Percentiles rank a stretch among this genome's conserved stretches.
These are phyloP conservation scores for Plasmodium blacklocki DNA, from an alignment of 169 alveolate species.

Conservation along the genomic window DNA sequence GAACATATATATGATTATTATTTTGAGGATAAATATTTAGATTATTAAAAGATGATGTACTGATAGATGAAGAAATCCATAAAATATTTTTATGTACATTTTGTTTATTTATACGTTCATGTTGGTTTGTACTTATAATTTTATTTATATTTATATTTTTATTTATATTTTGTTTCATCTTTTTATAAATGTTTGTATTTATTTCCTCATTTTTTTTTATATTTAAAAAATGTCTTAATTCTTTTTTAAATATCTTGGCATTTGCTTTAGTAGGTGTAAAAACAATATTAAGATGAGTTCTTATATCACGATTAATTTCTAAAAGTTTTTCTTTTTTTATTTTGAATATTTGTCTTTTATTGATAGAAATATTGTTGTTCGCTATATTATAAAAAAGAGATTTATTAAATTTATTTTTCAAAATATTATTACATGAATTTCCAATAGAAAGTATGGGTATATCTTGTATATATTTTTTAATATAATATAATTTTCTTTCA, in stretches of 20 bases:
- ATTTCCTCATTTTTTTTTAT: neutral
- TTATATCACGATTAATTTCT: slow-evolving; percentile 24
- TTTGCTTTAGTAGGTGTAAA: slow-evolving; percentile 57
- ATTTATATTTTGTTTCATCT: too few species aligned
- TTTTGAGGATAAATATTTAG: neutral
- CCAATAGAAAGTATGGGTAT: slow-evolving; percentile 63
- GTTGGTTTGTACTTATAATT: too few species aligned
- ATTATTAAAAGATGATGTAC: slow-evolving; percentile 17
- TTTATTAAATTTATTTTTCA: slow-evolving; percentile 14
- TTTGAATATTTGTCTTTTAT: neutral
- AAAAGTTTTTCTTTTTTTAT: slow-evolving; percentile 7
- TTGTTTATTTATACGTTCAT: too few species aligned
- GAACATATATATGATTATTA: neutral
- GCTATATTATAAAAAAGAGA: slow-evolving; percentile 11
- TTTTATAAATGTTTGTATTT: neutral
- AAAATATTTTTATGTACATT: neutral
- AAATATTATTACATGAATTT: slow-evolving; percentile 14
- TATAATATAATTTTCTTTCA: neutral
- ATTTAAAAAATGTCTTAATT: slow-evolving; percentile 3
- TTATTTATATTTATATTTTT: too few species aligned
- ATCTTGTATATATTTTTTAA: neutral
- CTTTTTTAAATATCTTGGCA: slow-evolving; percentile 25
- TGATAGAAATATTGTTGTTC: neutral
- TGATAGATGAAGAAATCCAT: slow-evolving; percentile 56
- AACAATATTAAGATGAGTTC: slow-evolving; percentile 9